Conservation (phyloP, 2,329 filamentous ascomycete genomes). For the Aspergillus fructus region DNA sequence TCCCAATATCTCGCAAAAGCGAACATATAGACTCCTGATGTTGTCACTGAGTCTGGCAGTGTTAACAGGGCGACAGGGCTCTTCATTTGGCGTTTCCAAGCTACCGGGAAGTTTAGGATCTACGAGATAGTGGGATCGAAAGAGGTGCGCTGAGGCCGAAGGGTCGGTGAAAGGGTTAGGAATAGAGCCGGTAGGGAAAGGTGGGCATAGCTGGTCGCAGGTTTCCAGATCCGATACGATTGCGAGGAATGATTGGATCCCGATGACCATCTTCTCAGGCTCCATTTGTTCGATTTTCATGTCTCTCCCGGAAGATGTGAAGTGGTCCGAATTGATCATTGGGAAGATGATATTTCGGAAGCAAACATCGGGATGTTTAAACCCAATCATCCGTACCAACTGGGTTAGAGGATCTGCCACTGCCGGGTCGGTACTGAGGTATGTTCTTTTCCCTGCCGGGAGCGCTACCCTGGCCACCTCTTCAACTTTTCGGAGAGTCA, state of each 20-base stretch:
- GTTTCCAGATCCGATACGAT: slow-evolving; percentile 93
- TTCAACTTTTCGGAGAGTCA: slow-evolving; percentile 76
- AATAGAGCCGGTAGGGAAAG: slow-evolving; percentile 70
- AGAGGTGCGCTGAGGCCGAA: slow-evolving; percentile 34
- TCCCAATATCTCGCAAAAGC: slow-evolving; percentile 91
- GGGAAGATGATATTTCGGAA: slow-evolving; percentile 93
- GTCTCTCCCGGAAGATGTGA: slow-evolving; percentile 68
- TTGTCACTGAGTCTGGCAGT: slow-evolving; percentile 67
- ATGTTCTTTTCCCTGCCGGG: slow-evolving; percentile 74
- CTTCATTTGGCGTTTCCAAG: slow-evolving; percentile 31
- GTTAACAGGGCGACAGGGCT: slow-evolving; percentile 53
- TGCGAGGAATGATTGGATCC: slow-evolving; percentile 87
- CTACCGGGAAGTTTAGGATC: slow-evolving; percentile 32
- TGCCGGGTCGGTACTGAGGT: slow-evolving; percentile 78
- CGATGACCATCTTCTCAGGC: slow-evolving; percentile 95
- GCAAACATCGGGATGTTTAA: slow-evolving; percentile 89
- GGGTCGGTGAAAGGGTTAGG: slow-evolving; percentile 39
- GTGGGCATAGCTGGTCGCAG: slow-evolving; percentile 71
- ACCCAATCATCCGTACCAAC: slow-evolving; percentile 90
- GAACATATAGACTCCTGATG: slow-evolving; percentile 79
- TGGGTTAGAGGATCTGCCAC: slow-evolving; percentile 89
- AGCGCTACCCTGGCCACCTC: slow-evolving; percentile 84
- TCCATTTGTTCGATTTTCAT: slow-evolving; percentile 89
- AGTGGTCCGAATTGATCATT: slow-evolving; percentile 88
- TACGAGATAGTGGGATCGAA: slow-evolving; percentile 38